Base-by-base conservation (phyloP, 257 asterid species). In the Euphrasia confusa region DNA sequence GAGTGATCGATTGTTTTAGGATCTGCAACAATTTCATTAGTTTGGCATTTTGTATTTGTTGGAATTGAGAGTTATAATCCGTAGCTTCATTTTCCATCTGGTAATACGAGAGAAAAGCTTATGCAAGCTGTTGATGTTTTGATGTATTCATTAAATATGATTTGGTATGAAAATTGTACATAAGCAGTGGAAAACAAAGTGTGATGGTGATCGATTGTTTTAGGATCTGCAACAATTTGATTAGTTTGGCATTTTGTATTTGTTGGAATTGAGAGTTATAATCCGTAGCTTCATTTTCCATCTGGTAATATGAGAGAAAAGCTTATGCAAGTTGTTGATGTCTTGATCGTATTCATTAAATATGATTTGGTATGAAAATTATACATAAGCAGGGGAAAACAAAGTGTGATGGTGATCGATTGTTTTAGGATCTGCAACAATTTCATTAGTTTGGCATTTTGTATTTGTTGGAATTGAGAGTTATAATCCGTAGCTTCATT, bases 281-380 rank as follows among this genome's bases (percentile, higher is more conserved):
- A 14, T 14, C 54, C 1, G 35, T 47, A 17, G 48, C 63, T 27
- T 17, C 64, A 30, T 17, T 32, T 54, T 40, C 50, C 18, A 54
- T 13, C 32, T 39, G 49, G 44, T 24, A 30, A 21, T 44, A 11
- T 1, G 26, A 9, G 8, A 30, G 10, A 40, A 21, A 54, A 5
- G 44, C 42, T 17, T 14, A 53, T 35, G 48, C 24, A 21, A 2
- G 47, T 45, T 60, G 35, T 35, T 37, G 66, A 64, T 58, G n/a
- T 58, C 66, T 32, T 55, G 49, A 39, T 37, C 10, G 1, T 60
- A 35, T 44, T 54, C 71, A n/a, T n/a, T n/a, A n/a, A n/a, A n/a
- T n/a, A n/a, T n/a, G n/a, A n/a, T n/a, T n/a, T n/a, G n/a, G n/a
- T n/a, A n/a, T n/a, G n/a, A n/a, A n/a, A n/a, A n/a, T n/a, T n/a